Evolutionary conservation across 2,329 filamentous ascomycete genomes (phyloP).

Genomic region (Claviceps quebecensis): DNA sequence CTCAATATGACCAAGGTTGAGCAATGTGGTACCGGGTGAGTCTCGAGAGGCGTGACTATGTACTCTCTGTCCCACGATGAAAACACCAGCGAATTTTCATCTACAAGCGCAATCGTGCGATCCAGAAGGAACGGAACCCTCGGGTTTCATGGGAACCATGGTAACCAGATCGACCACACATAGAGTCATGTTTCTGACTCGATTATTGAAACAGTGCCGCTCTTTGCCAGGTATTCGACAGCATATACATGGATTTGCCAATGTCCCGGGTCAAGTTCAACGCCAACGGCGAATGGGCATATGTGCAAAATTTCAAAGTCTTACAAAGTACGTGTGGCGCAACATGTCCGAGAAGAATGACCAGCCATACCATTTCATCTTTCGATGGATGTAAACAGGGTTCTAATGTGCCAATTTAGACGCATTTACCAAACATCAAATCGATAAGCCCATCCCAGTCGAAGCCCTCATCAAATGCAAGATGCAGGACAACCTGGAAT

Average conservation of each 20-base stretch:
- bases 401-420: slow-evolving; percentile 33
- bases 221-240: slow-evolving; percentile 95
- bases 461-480: slow-evolving; percentile 90
- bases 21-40: slow-evolving; percentile 92
- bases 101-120: no score
- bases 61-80: slow-evolving; percentile 7
- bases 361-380: neutral
- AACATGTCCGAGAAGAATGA: neutral
- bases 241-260: slow-evolving; percentile 88
- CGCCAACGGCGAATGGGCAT: slow-evolving; percentile 91
- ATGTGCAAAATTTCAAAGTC: slow-evolving; percentile 97
- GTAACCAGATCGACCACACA: no score
- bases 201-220: slow-evolving; percentile 53
- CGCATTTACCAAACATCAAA: slow-evolving; percentile 67
- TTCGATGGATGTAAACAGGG: neutral
- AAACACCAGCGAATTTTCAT: no score
- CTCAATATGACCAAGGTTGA: slow-evolving; percentile 98
- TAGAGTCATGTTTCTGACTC: neutral
- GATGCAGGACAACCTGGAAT: slow-evolving; percentile 99
- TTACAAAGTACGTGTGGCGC: slow-evolving; percentile 62
- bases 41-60: slow-evolving; percentile 5
- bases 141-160: no score
- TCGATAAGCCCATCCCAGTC: slow-evolving; percentile 85
- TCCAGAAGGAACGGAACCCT: no score
- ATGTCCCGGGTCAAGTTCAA: slow-evolving; percentile 98